These are phyloP conservation scores for Olyra latifolia DNA, from an alignment of 176 grass and related monocot species.

Conservation along the genomic window DNA sequence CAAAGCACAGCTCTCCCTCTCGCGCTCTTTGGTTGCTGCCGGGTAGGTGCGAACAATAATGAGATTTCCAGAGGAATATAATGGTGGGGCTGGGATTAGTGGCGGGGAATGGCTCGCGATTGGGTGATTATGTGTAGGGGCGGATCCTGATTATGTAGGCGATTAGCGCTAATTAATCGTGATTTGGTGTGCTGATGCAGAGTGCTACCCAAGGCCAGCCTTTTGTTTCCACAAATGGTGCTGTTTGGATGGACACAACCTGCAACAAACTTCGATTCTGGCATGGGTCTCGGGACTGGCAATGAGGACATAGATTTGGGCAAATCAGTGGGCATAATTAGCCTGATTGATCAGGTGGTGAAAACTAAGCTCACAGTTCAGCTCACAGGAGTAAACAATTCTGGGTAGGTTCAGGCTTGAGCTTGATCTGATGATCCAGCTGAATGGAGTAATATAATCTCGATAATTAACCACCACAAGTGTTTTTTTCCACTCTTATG, in stretches of 20 bases:
- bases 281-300: not conserved
- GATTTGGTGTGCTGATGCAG: not conserved
- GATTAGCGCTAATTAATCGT: not conserved
- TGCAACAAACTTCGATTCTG: not conserved
- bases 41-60: constrained; percentile 2
- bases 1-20: not conserved
- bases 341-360: not conserved
- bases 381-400: not conserved
- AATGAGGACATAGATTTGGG: constrained; percentile 12
- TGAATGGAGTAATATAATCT: not conserved
- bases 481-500: no score
- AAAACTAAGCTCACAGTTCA: not conserved
- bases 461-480: no score
- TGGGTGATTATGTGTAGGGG: no score
- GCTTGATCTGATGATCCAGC: no score
- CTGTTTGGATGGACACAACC: not conserved
- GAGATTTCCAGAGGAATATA: not conserved
- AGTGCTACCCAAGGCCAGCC: no score
- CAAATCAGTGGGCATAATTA: not conserved
- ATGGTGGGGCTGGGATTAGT: constrained; percentile 24
- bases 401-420: not conserved
- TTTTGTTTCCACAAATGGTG: constrained; percentile 40
- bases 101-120: not conserved
- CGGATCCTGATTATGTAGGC: not conserved
- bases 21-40: not conserved